Evolutionary conservation across 2,329 filamentous ascomycete genomes (phyloP), one percentile per base, ranked within the genome.

Genomic region (Fusarium odoratissimum): DNA sequence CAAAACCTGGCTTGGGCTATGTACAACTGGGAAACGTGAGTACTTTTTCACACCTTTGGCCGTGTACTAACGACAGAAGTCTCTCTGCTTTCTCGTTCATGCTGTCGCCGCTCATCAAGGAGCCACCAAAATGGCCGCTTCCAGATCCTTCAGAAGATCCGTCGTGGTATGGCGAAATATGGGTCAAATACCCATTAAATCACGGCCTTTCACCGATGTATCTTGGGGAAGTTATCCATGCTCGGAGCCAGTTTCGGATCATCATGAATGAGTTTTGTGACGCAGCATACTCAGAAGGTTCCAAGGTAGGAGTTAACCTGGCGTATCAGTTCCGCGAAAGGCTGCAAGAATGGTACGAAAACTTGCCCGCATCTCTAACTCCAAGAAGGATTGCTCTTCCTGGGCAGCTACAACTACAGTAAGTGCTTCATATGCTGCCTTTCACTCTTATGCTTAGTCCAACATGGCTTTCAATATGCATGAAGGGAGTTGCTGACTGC

Each of bases 361-460:
- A 10, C 37, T 58, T 83, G 9, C 77, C 79, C 4, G 51, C 38
- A 8, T 67, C 74, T 7, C 65, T 84, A 0, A 52, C 57, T n/a
- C 73, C 82, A 11, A 75, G 54, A 28, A 67, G 70, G 2, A 80
- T 83, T 5, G 80, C 76, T 0, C 68, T 82, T 21, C 81, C 82
- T 9, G 76, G 74, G 2, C 82, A 83, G 28, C 49, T 84, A 5
- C 80, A 81, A 33, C 60, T 82, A 41, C 82, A 83, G 81, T 83
- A 68, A 75, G 82, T 71, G 19, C 19, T 41, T 21, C 3, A 12
- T n/a, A 6, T 7, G 30, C 12, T 25, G 13, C 8, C 21, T 30
- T 23, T 31, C 16, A 17, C 5, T 13, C 8, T n/a, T n/a, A 17
- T 6, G 1, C 7, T n/a, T n/a, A 52, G 13, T 11, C 13, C 19